Evolutionary conservation across 208 protist species (phyloP).

Genomic region (Leptomonas pyrrhocoris): DNA sequence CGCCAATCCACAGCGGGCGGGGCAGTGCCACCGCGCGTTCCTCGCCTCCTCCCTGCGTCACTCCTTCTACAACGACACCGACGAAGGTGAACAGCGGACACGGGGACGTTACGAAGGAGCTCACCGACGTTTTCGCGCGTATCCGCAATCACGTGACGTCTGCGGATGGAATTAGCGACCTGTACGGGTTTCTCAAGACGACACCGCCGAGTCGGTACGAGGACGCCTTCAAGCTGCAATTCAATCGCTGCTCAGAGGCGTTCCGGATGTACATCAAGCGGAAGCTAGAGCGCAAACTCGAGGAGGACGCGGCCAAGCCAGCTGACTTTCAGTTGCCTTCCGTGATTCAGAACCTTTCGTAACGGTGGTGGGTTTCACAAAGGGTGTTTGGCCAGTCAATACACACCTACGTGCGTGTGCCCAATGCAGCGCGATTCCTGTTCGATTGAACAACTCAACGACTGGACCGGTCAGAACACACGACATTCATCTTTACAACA

Average conservation of each 20-base stretch:
- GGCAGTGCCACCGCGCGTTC: slow-evolving; percentile 4
- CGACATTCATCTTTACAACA: no score
- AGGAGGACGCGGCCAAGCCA: slow-evolving; percentile 49
- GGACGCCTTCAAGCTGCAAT: slow-evolving; percentile 75
- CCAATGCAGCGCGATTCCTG: no score
- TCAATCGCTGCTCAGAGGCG: slow-evolving; percentile 80
- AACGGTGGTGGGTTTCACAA: neutral
- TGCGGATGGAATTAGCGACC: slow-evolving; percentile 71
- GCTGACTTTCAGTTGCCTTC: slow-evolving; percentile 48
- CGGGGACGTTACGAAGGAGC: slow-evolving; percentile 27
- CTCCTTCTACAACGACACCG: neutral
- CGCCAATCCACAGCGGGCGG: slow-evolving; percentile 15
- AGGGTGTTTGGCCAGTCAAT: no score
- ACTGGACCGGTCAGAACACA: no score
- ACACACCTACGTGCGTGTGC: no score
- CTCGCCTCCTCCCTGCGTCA: neutral
- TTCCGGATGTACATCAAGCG: slow-evolving; percentile 88
- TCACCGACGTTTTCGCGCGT: slow-evolving; percentile 66
- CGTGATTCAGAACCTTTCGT: slow-evolving; percentile 41
- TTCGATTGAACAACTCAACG: no score
- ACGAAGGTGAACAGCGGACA: neutral
- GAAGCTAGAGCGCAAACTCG: slow-evolving; percentile 71
- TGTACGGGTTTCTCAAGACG: slow-evolving; percentile 62
- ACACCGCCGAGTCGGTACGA: slow-evolving; percentile 38
- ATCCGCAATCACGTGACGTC: slow-evolving; percentile 87